Evolutionary conservation across 805 yeast genomes (phyloP).

Genomic region (Pichia pseudocactophila): DNA sequence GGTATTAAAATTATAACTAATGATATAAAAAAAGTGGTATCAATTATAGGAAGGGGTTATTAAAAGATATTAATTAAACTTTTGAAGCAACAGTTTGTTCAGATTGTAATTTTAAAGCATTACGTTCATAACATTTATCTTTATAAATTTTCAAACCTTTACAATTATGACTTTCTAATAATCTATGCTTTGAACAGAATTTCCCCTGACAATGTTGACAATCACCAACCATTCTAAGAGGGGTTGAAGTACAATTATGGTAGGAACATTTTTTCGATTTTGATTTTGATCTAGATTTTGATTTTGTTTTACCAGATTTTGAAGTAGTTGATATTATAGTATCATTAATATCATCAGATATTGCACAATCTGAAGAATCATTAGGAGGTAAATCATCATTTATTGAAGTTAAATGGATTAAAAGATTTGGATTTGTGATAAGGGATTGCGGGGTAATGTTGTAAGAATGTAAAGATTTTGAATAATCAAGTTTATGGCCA

Average conservation of each 20-base stretch:
- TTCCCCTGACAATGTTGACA: slow-evolving; percentile 79
- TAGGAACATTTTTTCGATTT: slow-evolving; percentile 45
- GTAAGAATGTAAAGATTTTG: slow-evolving; percentile 18
- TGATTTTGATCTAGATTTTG: slow-evolving; percentile 26
- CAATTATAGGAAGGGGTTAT: too few relatives aligned
- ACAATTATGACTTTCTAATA: slow-evolving; percentile 79
- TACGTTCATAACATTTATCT: slow-evolving; percentile 73
- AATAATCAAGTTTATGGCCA: slow-evolving; percentile 26
- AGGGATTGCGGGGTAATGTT: slow-evolving; percentile 21
- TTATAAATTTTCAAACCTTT: slow-evolving; percentile 71
- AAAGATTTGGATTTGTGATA: slow-evolving; percentile 12
- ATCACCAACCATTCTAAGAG: slow-evolving; percentile 66
- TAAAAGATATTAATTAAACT: too few relatives aligned
- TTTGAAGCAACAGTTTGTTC: slow-evolving; percentile 78
- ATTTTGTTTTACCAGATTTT: slow-evolving; percentile 6
- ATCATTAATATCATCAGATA: slow-evolving; percentile 14
- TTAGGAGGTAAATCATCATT: slow-evolving; percentile 12
- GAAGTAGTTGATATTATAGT: neutral
- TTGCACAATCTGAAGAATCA: slow-evolving; percentile 10
- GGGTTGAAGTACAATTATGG: slow-evolving; percentile 51
- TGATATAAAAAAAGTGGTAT: too few relatives aligned
- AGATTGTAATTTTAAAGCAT: slow-evolving; percentile 71
- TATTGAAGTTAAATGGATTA: slow-evolving; percentile 24
- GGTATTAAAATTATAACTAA: too few relatives aligned
- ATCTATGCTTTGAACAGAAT: slow-evolving; percentile 79